A percentile compares a stretch with the other conserved stretches of the same genome.
These are phyloP conservation scores for Micractinium sp. DNA, from an alignment of 139 green algal species.

Conservation along the genomic window DNA sequence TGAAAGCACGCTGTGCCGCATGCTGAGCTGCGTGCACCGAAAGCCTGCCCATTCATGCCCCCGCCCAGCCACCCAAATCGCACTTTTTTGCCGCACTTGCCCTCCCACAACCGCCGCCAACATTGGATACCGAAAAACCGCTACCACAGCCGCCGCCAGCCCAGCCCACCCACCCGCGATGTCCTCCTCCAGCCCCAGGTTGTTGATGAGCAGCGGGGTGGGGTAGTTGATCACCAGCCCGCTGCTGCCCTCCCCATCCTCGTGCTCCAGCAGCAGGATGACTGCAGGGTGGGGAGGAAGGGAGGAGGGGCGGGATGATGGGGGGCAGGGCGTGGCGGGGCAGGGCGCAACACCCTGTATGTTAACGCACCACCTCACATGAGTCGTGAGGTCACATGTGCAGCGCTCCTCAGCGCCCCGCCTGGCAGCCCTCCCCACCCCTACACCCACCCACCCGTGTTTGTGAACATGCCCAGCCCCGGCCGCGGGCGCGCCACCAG, in stretches of 20 bases:
- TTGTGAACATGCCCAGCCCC: slow-evolving; percentile 44
- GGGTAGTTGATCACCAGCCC: slow-evolving; percentile 47
- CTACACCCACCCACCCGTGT: not conserved
- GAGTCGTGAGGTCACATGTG: too few species aligned
- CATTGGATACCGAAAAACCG: too few species aligned
- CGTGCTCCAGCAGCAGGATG: slow-evolving; percentile 28
- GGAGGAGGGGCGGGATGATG: not conserved
- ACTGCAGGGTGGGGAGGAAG: not conserved
- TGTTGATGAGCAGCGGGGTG: slow-evolving; percentile 35
- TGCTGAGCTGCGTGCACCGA: not conserved
- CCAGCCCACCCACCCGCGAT: slow-evolving; percentile 5
- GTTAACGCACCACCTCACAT: too few species aligned
- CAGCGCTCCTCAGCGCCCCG: too few species aligned
- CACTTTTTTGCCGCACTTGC: too few species aligned
- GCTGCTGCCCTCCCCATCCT: slow-evolving; percentile 28
- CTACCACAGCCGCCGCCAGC: not conserved
- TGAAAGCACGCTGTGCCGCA: not conserved
- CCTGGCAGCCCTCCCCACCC: too few species aligned
- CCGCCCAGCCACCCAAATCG: too few species aligned
- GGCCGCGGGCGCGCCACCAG: slow-evolving; percentile 39
- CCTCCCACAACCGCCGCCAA: not conserved
- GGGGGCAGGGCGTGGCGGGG: not conserved
- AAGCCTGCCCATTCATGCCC: not conserved
- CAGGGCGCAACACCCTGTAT: not conserved
- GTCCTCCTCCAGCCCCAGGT: slow-evolving; percentile 42